Conservation (phyloP, 805 yeast species). For the Zygoascus biomembranicola region DNA sequence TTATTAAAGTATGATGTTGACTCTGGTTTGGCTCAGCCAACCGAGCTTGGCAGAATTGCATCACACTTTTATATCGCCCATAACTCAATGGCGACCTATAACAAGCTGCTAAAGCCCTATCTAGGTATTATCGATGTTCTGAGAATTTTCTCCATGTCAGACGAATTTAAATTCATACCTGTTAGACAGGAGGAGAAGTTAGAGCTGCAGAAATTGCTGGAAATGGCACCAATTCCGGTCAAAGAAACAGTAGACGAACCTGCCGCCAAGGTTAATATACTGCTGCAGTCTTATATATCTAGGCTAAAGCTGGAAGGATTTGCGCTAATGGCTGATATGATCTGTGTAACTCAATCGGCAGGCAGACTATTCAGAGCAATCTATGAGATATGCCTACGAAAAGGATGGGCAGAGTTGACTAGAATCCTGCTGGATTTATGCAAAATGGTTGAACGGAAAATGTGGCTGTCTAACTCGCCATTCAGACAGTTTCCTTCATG, state of each 20-base stretch:
- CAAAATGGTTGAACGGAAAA: conserved; percentile 68
- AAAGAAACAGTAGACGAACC: conserved; percentile 65
- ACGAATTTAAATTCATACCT: conserved; percentile 77
- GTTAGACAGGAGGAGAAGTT: conserved; percentile 77
- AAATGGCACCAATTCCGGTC: conserved; percentile 79
- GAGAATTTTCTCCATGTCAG: conserved; percentile 67
- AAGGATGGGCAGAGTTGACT: conserved; percentile 63
- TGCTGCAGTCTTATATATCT: conserved; percentile 84
- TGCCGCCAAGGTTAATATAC: conserved; percentile 65
- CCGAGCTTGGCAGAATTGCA: conserved; percentile 75
- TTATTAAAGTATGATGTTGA: conserved; percentile 50
- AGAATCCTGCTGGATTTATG: conserved; percentile 53
- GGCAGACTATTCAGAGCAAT: conserved; percentile 82
- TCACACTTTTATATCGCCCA: conserved; percentile 79
- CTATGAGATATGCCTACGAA: conserved; percentile 62
- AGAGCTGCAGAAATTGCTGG: conserved; percentile 62
- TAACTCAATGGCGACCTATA: conserved; percentile 62
- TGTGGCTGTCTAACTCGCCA: conserved; percentile 84
- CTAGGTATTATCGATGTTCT: conserved; percentile 66
- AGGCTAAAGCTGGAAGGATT: conserved; percentile 70
- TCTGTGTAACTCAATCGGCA: conserved; percentile 87
- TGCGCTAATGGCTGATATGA: conserved; percentile 89
- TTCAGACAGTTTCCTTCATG: conserved; percentile 73
- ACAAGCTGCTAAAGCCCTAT: conserved; percentile 53
- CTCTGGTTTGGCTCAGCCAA: conserved; percentile 42